These are phyloP conservation scores for Cladosporium austrohemisphaericum DNA, from an alignment of 2,329 filamentous ascomycete genomes.

Conservation along the genomic window DNA sequence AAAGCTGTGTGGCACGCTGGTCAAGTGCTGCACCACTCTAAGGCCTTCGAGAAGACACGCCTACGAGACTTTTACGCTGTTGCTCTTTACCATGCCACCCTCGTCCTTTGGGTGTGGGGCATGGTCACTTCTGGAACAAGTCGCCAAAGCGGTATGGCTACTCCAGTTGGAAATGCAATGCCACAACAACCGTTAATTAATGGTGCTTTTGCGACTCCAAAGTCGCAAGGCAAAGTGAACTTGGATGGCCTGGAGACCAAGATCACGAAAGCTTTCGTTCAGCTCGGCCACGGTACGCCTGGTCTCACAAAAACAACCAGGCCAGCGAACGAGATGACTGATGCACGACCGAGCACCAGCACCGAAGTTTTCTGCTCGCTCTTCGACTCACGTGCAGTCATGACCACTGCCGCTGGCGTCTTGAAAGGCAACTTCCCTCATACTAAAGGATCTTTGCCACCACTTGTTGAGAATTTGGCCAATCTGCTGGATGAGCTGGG, in stretches of 20 bases:
- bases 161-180: constrained; percentile 3
- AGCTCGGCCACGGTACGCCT: constrained; percentile 53
- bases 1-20: constrained; percentile 63
- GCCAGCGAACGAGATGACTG: constrained; percentile 24
- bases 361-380: constrained; percentile 34
- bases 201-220: background rate
- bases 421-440: constrained; percentile 48
- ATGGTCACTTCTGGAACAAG: constrained; percentile 38
- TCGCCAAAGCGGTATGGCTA: constrained; percentile 31
- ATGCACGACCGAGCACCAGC: background rate
- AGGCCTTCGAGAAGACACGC: constrained; percentile 24
- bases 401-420: constrained; percentile 56
- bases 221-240: constrained; percentile 10
- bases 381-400: constrained; percentile 53
- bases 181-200: background rate
- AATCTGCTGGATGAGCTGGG: constrained; percentile 56
- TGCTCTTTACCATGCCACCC: constrained; percentile 61
- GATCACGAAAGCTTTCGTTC: constrained; percentile 55
- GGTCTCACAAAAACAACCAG: constrained; percentile 43
- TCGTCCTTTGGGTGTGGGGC: constrained; percentile 66
- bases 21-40: constrained; percentile 58
- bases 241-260: constrained; percentile 54
- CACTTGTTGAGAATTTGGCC: constrained; percentile 63
- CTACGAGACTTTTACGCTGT: constrained; percentile 62
- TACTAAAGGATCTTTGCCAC: constrained; percentile 38